These are phyloP conservation scores for Ceratobasidium papillatum DNA, from an alignment of 1,284 basidiomycete genomes.

Conservation along the genomic window DNA sequence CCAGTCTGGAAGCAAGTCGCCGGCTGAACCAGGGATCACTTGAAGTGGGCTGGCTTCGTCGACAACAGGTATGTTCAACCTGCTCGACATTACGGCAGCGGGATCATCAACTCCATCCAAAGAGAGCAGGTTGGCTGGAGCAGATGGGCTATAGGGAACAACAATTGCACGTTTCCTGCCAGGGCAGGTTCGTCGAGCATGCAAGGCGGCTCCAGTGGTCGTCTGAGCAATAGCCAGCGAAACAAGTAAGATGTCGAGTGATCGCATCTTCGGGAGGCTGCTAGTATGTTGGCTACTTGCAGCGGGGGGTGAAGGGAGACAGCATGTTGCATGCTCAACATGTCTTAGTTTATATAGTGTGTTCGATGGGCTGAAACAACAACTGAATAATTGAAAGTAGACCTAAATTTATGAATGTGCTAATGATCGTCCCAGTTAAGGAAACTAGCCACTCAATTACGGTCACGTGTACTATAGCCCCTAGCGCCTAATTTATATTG, in stretches of 20 bases:
- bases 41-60: not conserved
- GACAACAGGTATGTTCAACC: not conserved
- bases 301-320: not conserved
- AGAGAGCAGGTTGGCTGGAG: not conserved
- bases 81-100: not conserved
- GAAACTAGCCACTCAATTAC: conserved; percentile 2
- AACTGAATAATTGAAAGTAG: not conserved
- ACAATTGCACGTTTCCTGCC: not conserved
- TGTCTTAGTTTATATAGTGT: not conserved
- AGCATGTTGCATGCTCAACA: not conserved
- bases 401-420: not conserved
- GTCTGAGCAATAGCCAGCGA: not conserved
- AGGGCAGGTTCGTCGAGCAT: not conserved
- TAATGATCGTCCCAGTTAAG: not conserved
- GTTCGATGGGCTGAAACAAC: not conserved
- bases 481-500: not conserved
- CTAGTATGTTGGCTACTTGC: not conserved
- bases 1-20: not conserved
- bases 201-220: not conserved
- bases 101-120: not conserved
- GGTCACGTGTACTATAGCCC: conserved; percentile 27
- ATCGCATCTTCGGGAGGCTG: not conserved
- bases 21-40: not conserved
- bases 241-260: not conserved
- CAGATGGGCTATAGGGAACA: not conserved